Evolutionary conservation across 805 yeast genomes (phyloP).

Genomic region (Metschnikowia vanudenii): DNA sequence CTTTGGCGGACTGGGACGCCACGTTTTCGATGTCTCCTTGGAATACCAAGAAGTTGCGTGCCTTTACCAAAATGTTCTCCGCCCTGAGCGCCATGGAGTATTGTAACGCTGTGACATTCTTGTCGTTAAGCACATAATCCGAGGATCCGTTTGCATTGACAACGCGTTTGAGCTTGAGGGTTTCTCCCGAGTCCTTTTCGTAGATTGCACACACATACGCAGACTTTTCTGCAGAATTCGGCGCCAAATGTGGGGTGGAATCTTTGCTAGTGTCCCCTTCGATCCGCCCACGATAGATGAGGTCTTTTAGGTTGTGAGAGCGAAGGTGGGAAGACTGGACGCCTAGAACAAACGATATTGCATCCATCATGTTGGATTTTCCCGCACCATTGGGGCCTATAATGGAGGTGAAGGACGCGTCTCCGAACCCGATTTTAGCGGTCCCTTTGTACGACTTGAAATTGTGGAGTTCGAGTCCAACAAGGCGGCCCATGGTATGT

Average conservation of each 20-base stretch:
- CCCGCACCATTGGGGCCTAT: constrained; percentile 99
- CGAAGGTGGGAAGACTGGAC: constrained; percentile 73
- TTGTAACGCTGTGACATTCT: constrained; percentile 57
- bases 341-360: constrained; percentile 92
- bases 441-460: constrained; percentile 90
- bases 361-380: constrained; percentile 96
- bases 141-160: constrained; percentile 60
- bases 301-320: constrained; percentile 67
- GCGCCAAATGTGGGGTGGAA: neutral
- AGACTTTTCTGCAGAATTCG: constrained; percentile 37
- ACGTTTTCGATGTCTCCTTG: constrained; percentile 96
- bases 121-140: constrained; percentile 64
- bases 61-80: constrained; percentile 83
- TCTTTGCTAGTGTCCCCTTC: neutral
- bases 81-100: constrained; percentile 65
- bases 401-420: constrained; percentile 79
- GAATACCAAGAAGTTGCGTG: constrained; percentile 87
- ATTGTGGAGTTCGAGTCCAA: constrained; percentile 75
- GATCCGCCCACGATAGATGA: constrained; percentile 72
- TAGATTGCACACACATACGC: constrained; percentile 83
- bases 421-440: constrained; percentile 77
- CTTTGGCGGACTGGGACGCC: constrained; percentile 81
- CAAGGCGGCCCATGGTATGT: constrained; percentile 69
- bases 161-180: constrained; percentile 60
- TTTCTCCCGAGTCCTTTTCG: constrained; percentile 58